Evolutionary conservation across 1,284 basidiomycete genomes (phyloP).

Genomic region (Heliocybe sulcata): DNA sequence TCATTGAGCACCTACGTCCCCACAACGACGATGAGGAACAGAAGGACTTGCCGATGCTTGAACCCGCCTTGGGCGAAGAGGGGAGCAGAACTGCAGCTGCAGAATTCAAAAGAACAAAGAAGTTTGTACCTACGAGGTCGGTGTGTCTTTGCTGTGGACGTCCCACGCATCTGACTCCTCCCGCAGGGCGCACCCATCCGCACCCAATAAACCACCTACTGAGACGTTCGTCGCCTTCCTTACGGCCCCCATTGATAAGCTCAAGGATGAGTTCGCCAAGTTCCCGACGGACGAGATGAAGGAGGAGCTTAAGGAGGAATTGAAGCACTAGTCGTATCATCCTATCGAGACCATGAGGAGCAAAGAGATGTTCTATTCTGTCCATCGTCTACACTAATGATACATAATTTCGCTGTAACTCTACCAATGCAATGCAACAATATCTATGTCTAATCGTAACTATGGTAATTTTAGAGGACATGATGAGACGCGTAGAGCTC

Average conservation of each 20-base stretch:
- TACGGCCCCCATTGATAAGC: constrained; percentile 50
- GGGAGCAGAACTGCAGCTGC: constrained; percentile 34
- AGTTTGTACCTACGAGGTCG: constrained; percentile 54
- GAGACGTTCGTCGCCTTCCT: constrained; percentile 55
- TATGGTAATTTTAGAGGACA: too few relatives aligned
- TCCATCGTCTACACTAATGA: too few relatives aligned
- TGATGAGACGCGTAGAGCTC: too few relatives aligned
- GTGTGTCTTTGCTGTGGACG: constrained; percentile 7
- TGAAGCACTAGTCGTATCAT: not conserved
- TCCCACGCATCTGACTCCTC: not conserved
- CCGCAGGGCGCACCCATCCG: constrained; percentile 39
- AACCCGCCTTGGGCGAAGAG: constrained; percentile 34
- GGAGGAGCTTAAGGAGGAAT: constrained; percentile 9
- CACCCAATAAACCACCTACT: constrained; percentile 50
- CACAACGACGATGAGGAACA: constrained; percentile 53
- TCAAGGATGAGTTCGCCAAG: constrained; percentile 48
- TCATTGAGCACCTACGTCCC: constrained; percentile 40
- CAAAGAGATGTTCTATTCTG: not conserved
- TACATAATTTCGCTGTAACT: too few relatives aligned
- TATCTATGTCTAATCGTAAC: too few relatives aligned
- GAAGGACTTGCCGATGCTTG: constrained; percentile 47
- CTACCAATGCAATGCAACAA: too few relatives aligned
- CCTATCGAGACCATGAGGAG: too few relatives aligned
- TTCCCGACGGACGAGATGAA: constrained; percentile 55
- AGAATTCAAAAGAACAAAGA: constrained; percentile 52